These are phyloP conservation scores for Leccinum colubrinum DNA, from an alignment of 1,284 basidiomycete species.

Conservation along the genomic window DNA sequence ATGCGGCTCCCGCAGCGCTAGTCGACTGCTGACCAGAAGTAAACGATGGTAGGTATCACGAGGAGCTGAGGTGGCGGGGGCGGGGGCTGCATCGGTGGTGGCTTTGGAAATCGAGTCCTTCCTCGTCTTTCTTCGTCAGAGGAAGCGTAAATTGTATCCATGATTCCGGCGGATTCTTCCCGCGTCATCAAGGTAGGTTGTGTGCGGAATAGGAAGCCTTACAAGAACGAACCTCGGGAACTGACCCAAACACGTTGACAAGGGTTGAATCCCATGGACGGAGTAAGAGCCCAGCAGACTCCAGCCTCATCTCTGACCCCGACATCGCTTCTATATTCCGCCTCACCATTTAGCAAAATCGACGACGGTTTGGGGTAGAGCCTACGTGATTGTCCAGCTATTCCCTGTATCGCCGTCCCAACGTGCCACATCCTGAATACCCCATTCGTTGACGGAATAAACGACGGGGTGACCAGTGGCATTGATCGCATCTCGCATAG, in stretches of 20 bases:
- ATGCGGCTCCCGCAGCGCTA: too few relatives aligned
- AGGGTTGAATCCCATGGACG: too few relatives aligned
- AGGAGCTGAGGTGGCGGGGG: constrained; percentile 18
- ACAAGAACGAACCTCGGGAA: too few relatives aligned
- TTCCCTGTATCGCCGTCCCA: constrained; percentile 20
- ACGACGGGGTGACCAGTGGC: constrained; percentile 47
- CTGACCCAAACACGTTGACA: too few relatives aligned
- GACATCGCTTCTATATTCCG: constrained; percentile 42
- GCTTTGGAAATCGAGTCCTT: neutral
- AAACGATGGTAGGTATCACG: constrained; percentile 24
- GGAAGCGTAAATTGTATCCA: too few relatives aligned
- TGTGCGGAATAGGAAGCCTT: too few relatives aligned
- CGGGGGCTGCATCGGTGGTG: constrained; percentile 20
- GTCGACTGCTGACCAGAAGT: neutral
- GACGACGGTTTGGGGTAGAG: neutral
- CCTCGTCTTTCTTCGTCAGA: too few relatives aligned
- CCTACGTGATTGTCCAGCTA: constrained; percentile 45
- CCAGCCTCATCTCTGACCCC: constrained; percentile 16
- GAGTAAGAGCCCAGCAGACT: too few relatives aligned
- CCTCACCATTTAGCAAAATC: neutral
- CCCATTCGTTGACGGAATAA: constrained; percentile 57
- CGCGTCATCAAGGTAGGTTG: too few relatives aligned
- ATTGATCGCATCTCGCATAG: constrained; percentile 11
- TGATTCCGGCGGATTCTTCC: too few relatives aligned
- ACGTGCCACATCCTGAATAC: constrained; percentile 44